Conservation (phyloP, 805 yeast species). For the Saturnispora bothae region DNA sequence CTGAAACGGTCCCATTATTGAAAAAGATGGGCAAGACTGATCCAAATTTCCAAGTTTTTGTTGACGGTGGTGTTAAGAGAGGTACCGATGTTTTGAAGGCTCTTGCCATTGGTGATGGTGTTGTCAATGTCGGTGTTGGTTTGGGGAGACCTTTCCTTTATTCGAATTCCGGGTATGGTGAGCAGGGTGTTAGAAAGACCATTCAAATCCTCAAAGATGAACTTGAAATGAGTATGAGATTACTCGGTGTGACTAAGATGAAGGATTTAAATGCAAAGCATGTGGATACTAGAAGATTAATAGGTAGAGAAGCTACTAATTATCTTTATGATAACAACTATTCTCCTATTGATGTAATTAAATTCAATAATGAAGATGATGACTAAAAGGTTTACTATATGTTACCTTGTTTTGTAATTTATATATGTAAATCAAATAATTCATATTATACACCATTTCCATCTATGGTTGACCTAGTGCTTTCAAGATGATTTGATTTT, state of each 20-base stretch:
- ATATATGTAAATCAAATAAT: too few relatives aligned
- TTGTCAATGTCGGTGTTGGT: conserved; percentile 64
- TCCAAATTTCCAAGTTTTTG: conserved; percentile 44
- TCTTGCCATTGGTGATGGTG: conserved; percentile 57
- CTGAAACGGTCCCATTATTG: conserved; percentile 52
- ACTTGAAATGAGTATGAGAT: conserved; percentile 65
- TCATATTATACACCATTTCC: conserved; percentile 2
- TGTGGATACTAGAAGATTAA: conserved; percentile 40
- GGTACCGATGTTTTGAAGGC: conserved; percentile 62
- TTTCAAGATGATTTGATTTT: conserved; percentile 16
- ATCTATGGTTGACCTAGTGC: too few relatives aligned
- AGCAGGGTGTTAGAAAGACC: conserved; percentile 50
- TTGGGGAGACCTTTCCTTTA: conserved; percentile 58
- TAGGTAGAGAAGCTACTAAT: conserved; percentile 27
- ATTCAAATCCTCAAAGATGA: conserved; percentile 59
- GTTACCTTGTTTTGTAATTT: too few relatives aligned
- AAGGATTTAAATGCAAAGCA: conserved; percentile 48
- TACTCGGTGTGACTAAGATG: conserved; percentile 59
- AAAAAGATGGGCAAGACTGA: conserved; percentile 34
- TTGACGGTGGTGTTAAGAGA: conserved; percentile 64
- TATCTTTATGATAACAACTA: conserved; percentile 23
- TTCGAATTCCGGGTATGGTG: conserved; percentile 55
- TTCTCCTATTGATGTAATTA: conserved; percentile 22
- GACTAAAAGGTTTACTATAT: background rate
- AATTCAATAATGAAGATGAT: conserved; percentile 21